Evolutionary conservation across 768 basidiomycete species (phyloP).

Genomic region (Russula sp.): DNA sequence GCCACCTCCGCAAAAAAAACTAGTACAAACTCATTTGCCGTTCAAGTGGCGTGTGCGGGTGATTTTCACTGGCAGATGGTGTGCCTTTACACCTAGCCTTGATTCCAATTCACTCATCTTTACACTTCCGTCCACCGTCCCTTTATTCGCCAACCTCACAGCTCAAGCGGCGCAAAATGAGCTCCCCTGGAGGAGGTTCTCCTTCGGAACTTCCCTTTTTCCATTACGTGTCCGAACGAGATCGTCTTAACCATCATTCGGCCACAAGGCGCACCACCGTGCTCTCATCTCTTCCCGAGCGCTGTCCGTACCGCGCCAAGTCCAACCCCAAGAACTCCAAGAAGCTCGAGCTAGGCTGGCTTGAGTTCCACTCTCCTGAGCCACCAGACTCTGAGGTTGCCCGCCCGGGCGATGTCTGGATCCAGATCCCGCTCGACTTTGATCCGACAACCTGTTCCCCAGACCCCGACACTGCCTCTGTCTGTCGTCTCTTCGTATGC

Average conservation of each 20-base stretch:
- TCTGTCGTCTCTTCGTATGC: conserved; percentile 16
- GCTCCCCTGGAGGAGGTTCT: background rate
- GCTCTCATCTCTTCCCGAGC: conserved; percentile 11
- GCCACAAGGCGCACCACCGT: conserved; percentile 13
- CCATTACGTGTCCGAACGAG: conserved; percentile 14
- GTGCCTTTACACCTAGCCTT: background rate
- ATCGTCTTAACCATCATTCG: conserved; percentile 11
- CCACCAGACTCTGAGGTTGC: conserved; percentile 22
- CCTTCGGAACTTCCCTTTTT: conserved; percentile 8
- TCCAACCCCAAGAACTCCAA: conserved; percentile 11
- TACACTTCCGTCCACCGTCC: background rate
- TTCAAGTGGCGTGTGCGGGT: background rate
- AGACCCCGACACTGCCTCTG: background rate
- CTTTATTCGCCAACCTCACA: background rate
- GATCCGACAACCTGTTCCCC: background rate
- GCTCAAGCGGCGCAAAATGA: conserved; percentile 10
- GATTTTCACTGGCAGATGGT: background rate
- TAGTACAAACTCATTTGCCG: background rate
- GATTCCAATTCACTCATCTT: background rate
- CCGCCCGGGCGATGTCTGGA: conserved; percentile 26
- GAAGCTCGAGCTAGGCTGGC: conserved; percentile 23
- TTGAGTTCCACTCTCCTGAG: conserved; percentile 23
- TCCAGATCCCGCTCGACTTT: conserved; percentile 20
- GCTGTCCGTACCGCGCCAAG: conserved; percentile 17
- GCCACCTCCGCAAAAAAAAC: background rate